A percentile compares a stretch with the other conserved stretches of the same genome.
phyloP scores from a whole-genome alignment of 768 basidiomycete genomes.

The Mycena capillaripes region DNA sequence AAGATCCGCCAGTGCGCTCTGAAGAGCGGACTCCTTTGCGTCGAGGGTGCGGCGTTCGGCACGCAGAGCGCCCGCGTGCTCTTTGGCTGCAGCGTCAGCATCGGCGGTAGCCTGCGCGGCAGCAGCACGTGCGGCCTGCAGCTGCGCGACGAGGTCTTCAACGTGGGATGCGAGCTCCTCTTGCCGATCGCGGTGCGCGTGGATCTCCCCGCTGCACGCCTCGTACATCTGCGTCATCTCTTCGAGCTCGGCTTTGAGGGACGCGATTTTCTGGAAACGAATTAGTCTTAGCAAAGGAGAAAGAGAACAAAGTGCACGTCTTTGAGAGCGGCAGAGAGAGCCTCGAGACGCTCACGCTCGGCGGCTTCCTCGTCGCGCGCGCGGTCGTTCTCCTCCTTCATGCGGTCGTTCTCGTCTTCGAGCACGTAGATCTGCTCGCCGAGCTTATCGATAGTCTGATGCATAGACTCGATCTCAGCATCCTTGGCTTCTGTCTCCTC shows the following conservation, averaged over 20 bases:
- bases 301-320: constrained; percentile 64
- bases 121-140: constrained; percentile 70
- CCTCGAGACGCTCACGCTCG: constrained; percentile 79
- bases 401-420: constrained; percentile 87
- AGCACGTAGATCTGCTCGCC: constrained; percentile 86
- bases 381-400: constrained; percentile 79
- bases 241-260: constrained; percentile 75
- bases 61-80: constrained; percentile 73
- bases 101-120: constrained; percentile 69
- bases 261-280: constrained; percentile 72
- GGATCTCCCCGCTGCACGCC: constrained; percentile 69
- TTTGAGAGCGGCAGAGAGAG: constrained; percentile 80
- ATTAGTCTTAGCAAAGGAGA: constrained; percentile 4
- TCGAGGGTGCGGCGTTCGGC: constrained; percentile 75
- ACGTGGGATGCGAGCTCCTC: constrained; percentile 84
- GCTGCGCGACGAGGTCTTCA: constrained; percentile 76
- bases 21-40: constrained; percentile 77
- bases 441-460: constrained; percentile 84
- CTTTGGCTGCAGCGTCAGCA: constrained; percentile 68
- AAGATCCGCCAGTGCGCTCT: constrained; percentile 73
- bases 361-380: constrained; percentile 79
- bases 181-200: constrained; percentile 77
- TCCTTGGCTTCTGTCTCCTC: constrained; percentile 86
- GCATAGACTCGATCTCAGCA: constrained; percentile 78
- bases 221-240: constrained; percentile 79